phyloP scores from a whole-genome alignment of 768 basidiomycete genomes.

The Lactarius deliciosus region DNA sequence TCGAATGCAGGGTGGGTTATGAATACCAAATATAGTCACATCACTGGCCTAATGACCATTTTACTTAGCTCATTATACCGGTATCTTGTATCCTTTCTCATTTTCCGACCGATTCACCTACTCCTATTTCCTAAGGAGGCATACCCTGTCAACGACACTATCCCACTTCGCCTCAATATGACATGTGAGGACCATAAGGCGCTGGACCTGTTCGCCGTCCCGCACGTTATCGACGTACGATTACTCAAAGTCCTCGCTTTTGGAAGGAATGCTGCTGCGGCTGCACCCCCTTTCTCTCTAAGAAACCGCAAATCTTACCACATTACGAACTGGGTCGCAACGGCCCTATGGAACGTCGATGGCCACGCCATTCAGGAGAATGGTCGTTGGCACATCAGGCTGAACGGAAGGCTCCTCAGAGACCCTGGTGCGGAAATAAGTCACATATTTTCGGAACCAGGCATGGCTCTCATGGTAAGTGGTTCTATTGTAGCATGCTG shows the following conservation, averaged over 20 bases:
- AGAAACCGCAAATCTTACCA: not conserved
- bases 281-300: conserved; percentile 7
- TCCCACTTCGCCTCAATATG: conserved; percentile 19
- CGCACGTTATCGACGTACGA: conserved; percentile 23
- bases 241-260: conserved; percentile 20
- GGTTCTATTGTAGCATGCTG: not conserved
- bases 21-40: not conserved
- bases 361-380: not conserved
- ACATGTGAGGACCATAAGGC: conserved; percentile 8
- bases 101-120: not conserved
- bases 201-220: conserved; percentile 12
- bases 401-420: conserved; percentile 11
- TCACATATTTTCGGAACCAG: conserved; percentile 10
- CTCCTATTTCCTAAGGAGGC: not conserved
- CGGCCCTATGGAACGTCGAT: conserved; percentile 19
- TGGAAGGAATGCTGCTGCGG: conserved; percentile 10
- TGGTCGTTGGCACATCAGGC: no score
- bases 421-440: not conserved
- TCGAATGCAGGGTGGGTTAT: conserved; percentile 21
- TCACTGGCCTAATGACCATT: not conserved
- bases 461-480: conserved; percentile 21
- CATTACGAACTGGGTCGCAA: conserved; percentile 10
- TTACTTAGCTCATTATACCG: conserved; percentile 13
- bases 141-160: conserved; percentile 10
- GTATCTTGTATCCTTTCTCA: not conserved